Evolutionary conservation across 192 early-diverging fungal genomes (phyloP).

Genomic region (Podila clonocystis): DNA sequence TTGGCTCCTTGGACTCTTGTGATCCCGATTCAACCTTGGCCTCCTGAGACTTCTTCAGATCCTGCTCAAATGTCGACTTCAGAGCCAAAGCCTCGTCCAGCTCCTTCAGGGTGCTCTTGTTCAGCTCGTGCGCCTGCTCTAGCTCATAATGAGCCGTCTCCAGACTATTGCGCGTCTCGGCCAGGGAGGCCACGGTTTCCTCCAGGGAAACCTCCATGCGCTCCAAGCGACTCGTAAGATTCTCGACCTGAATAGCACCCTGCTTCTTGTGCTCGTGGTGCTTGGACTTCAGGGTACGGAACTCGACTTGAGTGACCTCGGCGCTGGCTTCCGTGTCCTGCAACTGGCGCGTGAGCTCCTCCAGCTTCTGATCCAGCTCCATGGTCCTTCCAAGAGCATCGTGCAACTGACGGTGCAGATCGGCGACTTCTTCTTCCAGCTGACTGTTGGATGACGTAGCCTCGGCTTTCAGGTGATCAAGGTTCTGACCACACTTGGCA

Average conservation of each 20-base stretch:
- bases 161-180: constrained; percentile 15
- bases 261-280: constrained; percentile 53
- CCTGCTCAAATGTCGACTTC: constrained; percentile 12
- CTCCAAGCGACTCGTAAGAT: constrained; percentile 9
- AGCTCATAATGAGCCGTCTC: constrained; percentile 28
- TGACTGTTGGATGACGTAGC: constrained; percentile 8
- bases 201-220: constrained; percentile 8
- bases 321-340: constrained; percentile 21
- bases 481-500: constrained; percentile 3
- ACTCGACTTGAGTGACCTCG: constrained; percentile 14
- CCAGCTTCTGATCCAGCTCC: constrained; percentile 45
- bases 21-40: neutral
- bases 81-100: constrained; percentile 24
- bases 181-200: constrained; percentile 28
- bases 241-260: constrained; percentile 6
- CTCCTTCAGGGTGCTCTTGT: constrained; percentile 16
- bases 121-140: constrained; percentile 24
- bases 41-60: constrained; percentile 3
- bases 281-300: constrained; percentile 36
- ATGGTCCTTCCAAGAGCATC: constrained; percentile 40
- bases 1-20: neutral
- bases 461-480: neutral
- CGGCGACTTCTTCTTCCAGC: constrained; percentile 29
- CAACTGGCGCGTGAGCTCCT: constrained; percentile 13
- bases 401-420: constrained; percentile 37